Evolutionary conservation across 768 basidiomycete species (phyloP).

Genomic region (Strobilomyces echinocephalus): DNA sequence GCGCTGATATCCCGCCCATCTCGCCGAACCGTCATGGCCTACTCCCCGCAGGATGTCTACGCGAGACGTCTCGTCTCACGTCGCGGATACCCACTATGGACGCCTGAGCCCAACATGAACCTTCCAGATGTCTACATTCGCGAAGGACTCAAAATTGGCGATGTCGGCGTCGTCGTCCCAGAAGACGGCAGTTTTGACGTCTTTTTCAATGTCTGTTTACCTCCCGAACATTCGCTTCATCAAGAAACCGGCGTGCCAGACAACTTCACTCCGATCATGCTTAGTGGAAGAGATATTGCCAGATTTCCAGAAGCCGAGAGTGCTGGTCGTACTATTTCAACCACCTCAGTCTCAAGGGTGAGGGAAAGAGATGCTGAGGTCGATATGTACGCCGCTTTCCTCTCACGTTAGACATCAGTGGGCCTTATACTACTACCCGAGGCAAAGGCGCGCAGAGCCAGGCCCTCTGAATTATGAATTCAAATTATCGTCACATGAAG

Average conservation of each 20-base stretch:
- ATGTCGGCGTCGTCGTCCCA: constrained; percentile 31
- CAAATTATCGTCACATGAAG: constrained; percentile 19
- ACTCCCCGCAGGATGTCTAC: constrained; percentile 17
- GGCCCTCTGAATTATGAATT: constrained; percentile 11
- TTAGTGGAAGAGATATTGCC: constrained; percentile 7
- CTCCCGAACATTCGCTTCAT: constrained; percentile 21
- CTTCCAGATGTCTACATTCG: constrained; percentile 22
- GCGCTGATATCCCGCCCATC: not conserved
- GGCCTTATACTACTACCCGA: not conserved
- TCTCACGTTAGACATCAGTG: no score
- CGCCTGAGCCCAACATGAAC: constrained; percentile 24
- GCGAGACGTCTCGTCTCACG: constrained; percentile 10
- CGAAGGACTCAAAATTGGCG: constrained; percentile 31
- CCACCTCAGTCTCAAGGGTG: constrained; percentile 8
- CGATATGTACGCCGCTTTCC: not conserved
- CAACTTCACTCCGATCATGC: constrained; percentile 21
- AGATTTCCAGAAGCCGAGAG: constrained; percentile 8
- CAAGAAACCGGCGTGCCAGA: constrained; percentile 19
- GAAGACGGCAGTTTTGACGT: constrained; percentile 33
- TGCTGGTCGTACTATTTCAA: constrained; percentile 10
- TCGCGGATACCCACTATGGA: constrained; percentile 33
- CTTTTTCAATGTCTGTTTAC: constrained; percentile 34
- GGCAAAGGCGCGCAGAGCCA: not conserved
- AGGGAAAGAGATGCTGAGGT: not conserved
- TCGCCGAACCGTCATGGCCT: not conserved